phyloP scores from a whole-genome alignment of 495 filamentous ascomycete species.

The Neurospora sp. region DNA sequence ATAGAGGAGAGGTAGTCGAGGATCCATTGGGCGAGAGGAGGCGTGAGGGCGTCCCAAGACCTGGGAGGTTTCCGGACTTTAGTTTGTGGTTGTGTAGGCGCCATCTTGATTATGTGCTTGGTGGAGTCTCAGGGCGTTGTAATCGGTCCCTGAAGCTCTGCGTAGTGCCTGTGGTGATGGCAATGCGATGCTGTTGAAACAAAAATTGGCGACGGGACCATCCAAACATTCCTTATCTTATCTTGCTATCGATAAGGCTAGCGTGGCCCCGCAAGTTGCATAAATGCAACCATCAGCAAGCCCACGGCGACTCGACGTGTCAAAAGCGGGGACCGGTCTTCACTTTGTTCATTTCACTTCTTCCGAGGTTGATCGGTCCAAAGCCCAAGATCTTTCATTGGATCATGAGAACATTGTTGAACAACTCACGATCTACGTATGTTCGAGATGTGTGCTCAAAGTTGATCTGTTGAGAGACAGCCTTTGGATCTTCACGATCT shows the following conservation, averaged over 20 bases:
- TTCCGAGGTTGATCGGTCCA: neutral
- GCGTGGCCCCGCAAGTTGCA: neutral
- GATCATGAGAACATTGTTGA: neutral
- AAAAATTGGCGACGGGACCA: conserved; percentile 2
- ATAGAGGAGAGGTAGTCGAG: conserved; percentile 73
- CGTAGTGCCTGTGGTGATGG: neutral
- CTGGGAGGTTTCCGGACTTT: conserved; percentile 36
- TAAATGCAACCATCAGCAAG: neutral
- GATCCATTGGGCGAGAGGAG: conserved; percentile 78
- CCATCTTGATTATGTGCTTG: conserved; percentile 17
- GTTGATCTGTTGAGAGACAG: neutral
- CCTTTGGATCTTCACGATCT: neutral
- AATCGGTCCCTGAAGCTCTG: neutral
- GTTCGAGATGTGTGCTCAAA: neutral
- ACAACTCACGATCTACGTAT: neutral
- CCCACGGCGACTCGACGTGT: neutral
- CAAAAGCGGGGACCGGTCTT: neutral
- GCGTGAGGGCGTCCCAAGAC: conserved; percentile 64
- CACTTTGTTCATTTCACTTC: neutral
- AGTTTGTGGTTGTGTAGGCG: conserved; percentile 20
- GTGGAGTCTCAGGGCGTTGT: neutral
- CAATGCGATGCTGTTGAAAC: neutral
- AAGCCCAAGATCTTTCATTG: neutral
- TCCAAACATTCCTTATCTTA: conserved; percentile 6
- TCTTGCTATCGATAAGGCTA: conserved; percentile 11